These are phyloP conservation scores for Pneumocystis murina DNA, from an alignment of 1,139 yeast species.

Conservation along the genomic window DNA sequence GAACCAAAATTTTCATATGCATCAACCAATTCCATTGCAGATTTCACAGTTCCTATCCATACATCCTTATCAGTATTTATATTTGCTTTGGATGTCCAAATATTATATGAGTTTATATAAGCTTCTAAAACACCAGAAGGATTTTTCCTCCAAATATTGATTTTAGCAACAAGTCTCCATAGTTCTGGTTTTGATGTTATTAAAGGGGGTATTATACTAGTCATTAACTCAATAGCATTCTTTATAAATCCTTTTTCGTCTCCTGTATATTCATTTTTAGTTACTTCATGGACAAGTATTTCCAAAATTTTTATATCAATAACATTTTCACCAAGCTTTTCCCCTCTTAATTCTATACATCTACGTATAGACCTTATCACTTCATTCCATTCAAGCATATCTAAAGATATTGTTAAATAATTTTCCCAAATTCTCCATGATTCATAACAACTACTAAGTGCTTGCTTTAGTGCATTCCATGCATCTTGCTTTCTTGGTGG, in stretches of 20 bases:
- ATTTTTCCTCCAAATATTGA: conserved; percentile 69
- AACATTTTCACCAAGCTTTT: conserved; percentile 42
- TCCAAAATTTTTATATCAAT: conserved; percentile 68
- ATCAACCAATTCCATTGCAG: conserved; percentile 50
- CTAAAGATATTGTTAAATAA: conserved; percentile 65
- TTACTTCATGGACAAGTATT: conserved; percentile 51
- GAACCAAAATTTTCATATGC: conserved; percentile 84
- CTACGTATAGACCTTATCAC: conserved; percentile 59
- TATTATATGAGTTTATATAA: conserved; percentile 71
- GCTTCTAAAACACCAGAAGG: conserved; percentile 84
- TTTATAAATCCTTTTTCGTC: conserved; percentile 21
- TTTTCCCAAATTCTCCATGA: conserved; percentile 92
- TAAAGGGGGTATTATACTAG: conserved; percentile 35
- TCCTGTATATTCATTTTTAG: conserved; percentile 37
- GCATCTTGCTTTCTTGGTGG: conserved; percentile 13
- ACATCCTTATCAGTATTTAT: conserved; percentile 43
- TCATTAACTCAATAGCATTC: conserved; percentile 30
- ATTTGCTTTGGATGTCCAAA: conserved; percentile 45
- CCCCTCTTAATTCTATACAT: conserved; percentile 41
- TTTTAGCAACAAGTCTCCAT: conserved; percentile 74
- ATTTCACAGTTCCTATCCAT: conserved; percentile 70
- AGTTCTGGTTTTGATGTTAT: conserved; percentile 57
- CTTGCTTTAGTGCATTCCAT: conserved; percentile 15
- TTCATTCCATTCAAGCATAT: conserved; percentile 73
- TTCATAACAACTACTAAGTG: conserved; percentile 26